Evolutionary conservation across 495 filamentous ascomycete species (phyloP).

Genomic region (Pseudoneurospora amorphoporcata): DNA sequence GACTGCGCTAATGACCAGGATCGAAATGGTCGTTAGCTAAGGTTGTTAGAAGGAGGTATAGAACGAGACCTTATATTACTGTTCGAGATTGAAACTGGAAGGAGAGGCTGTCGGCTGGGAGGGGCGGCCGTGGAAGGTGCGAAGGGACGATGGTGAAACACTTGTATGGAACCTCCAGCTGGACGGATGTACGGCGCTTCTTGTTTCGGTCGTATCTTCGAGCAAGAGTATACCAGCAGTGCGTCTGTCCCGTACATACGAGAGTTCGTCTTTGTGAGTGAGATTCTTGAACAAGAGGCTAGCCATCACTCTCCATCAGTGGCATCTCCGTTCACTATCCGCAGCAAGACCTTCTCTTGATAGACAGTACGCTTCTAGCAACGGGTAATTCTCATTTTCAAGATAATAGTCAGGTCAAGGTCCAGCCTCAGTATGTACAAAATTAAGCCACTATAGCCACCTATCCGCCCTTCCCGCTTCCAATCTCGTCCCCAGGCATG

Average conservation of each 20-base stretch:
- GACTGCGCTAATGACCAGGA: neutral
- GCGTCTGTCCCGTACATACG: neutral
- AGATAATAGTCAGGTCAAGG: neutral
- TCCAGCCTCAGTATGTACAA: neutral
- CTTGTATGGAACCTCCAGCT: neutral
- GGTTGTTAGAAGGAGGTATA: neutral
- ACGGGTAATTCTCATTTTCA: neutral
- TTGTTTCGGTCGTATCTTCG: neutral
- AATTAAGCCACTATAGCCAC: neutral
- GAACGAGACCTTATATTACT: neutral
- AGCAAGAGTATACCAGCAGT: neutral
- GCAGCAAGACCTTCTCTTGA: neutral
- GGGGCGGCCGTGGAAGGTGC: neutral
- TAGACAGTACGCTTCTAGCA: neutral
- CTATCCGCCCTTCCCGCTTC: neutral
- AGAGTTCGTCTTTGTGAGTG: neutral
- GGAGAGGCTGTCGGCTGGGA: neutral
- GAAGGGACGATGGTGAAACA: neutral
- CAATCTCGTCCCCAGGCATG: neutral
- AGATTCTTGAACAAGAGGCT: neutral
- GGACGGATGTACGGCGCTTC: neutral
- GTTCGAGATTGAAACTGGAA: too few species aligned
- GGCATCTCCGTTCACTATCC: neutral
- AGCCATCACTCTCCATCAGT: neutral
- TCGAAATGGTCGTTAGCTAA: neutral